Base-by-base conservation (phyloP, 2,329 filamentous ascomycete genomes). In the Balansia obtecta region DNA sequence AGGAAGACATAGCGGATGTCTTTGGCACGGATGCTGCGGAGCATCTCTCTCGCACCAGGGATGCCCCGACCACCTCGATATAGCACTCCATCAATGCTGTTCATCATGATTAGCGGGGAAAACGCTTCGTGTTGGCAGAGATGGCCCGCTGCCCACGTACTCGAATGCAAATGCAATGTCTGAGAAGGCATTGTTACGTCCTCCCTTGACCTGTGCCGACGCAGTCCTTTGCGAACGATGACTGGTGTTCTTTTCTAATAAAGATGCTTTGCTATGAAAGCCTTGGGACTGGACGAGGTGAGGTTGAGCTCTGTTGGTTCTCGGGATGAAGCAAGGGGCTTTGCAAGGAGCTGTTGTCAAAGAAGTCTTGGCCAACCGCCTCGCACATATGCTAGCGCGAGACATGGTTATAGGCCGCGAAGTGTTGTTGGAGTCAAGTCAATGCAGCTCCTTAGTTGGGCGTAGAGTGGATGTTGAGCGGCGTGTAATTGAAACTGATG, bases 1-100 rank as follows among this genome's bases (percentile, higher is more conserved):
- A 98, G 75, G 34, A 98, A 80, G 60, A 98, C 91, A 69, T 95
- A 97, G 12, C 90, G 90, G 44, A 96, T 88, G 45, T 79, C 74
- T 61, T 89, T 76, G 45, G 76, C 69, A 58, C 89, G 81, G 18
- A 97, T 81, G 60, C 82, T 84, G 32, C 73, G 71, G 18, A 98
- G 76, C 13, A 89, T 78, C 60, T 86, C 76, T 1, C 80, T 73
- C 1, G 93, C 91, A 33, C 86, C 85, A 1, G 88, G 85, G 45
- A 97, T 82, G 3, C 87, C 82, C 54, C 83, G 79, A 4, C 85
- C 80, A 53, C 86, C 85, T 61, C 90, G 88, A 33, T 97, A 76
- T 18, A 98, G 79, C n/a, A 98, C 93, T 50, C 93, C 93, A 66
- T 98, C 93, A 63, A 98, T 95, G 58, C 74, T 77, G 48, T 7